Evolutionary conservation across 164 flowering plant species (phyloP), one percentile per base, ranked within the genome.

Genomic region (Aristolochia fimbriata): DNA sequence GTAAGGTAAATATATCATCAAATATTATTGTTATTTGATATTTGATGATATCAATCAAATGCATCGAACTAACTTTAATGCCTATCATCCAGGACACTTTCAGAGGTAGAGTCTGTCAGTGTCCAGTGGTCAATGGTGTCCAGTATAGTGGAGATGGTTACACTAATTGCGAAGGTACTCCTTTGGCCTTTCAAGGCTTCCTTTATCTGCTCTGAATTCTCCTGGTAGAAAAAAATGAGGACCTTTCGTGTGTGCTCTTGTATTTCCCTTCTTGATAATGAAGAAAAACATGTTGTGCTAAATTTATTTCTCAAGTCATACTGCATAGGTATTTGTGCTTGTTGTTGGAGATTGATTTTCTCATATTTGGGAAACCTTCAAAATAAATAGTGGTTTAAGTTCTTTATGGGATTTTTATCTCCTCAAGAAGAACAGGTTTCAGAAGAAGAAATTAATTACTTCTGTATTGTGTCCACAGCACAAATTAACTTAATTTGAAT

Each of bases 111-210:
- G 76, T 86, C 19, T 91, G 97, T 52, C 79, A 86, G 70, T 91
- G 97, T 69, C 97, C 97, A 57, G 47, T 69, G 14, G 86, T 81
- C 31, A 70, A 76, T 45, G 95, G 96, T 46, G 85, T 91, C 62
- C 92, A 86, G 61, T 91, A 82, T 59, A 68, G 27, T 59, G 97
- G 97, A 70, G 97, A 91, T 76, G 97, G 96, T 62, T 91, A 91
- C 59, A 63, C 62, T 15, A 74, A 80, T 33, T 91, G 97, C 70
- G 64, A 82, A 80, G 88, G 97, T 91, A 61, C 20, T 30, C 54
- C 47, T 17, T 31, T 61, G 2, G 8, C 27, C 41, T 11, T 13
- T 49, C 10, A 51, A 6, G 21, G 21, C n/a, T 30, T 37, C 3
- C 20, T 43, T 54, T 20, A 1, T 47, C 47, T 15, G 23, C 4